Evolutionary conservation across 352 stramenopile genomes (phyloP), one percentile per base, ranked within the genome.

Genomic region (Pythium phragmitis): DNA sequence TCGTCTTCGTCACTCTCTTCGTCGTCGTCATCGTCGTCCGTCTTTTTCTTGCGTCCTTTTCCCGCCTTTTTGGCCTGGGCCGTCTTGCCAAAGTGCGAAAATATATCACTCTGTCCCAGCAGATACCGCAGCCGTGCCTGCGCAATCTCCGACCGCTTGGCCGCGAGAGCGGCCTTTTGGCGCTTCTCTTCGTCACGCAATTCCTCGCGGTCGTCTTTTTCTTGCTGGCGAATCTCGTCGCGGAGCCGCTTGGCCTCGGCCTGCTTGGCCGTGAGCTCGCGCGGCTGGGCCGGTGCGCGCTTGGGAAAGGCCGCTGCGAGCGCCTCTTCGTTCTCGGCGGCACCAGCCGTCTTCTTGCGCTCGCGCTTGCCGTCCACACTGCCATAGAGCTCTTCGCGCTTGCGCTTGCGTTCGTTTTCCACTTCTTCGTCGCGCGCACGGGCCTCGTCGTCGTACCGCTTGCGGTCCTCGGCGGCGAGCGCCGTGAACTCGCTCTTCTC

Each of bases 71-170:
- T 79, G 1, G 76, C 82, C 46, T 62, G 46, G 3, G 49, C 37
- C 30, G 89, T 81, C 72, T 96, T 92, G 17, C 94, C 93, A 73
- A 99, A 99, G 67, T 99, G 96, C 39, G 94, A 92, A 76, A 99
- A 99, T 13, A 99, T 97, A 61, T 99, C 97, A 37, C 90, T 98
- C 72, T 99, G 97, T 0, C 85, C 91, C 30, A 99, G 84, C 47
- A 99, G 67, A 73, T 98, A 99, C 63, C 98, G 78, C 47, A 99
- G 80, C 59, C 87, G 72, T 43, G 85, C 87, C 12, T 86, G 89
- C 28, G 87, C 87, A 19, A 90, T 90, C 2, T 91, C 79, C 12
- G 85, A 90, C 51, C 89, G 87, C 23, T 92, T 94, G 58, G 88
- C 63, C 3, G 81, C 79, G 1, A 96, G 72, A 11, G 84, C 82